These are phyloP conservation scores for Rhynchospora tenuis DNA, from an alignment of 176 grass and related monocot genomes.

Conservation along the genomic window DNA sequence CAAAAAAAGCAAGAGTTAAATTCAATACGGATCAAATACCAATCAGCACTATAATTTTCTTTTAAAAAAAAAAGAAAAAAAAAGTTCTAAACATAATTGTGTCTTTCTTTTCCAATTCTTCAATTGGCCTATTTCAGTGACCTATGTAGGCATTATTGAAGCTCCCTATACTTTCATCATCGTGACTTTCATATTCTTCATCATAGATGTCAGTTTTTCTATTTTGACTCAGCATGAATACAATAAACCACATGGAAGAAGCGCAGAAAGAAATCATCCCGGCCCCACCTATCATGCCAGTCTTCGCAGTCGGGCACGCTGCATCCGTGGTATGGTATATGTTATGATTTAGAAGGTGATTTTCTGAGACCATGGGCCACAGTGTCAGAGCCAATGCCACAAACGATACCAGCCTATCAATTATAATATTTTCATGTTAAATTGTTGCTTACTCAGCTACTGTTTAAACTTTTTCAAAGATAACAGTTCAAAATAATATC, in stretches of 20 bases:
- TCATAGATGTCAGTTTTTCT: constrained; percentile 62
- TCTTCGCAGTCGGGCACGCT: constrained; percentile 75
- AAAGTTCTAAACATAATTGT: not conserved
- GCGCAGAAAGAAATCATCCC: constrained; percentile 59
- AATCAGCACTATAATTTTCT: not conserved
- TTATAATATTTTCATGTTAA: not conserved
- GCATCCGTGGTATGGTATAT: constrained; percentile 46
- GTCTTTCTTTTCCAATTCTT: not conserved
- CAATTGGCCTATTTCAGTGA: not conserved
- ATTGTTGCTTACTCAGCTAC: not conserved
- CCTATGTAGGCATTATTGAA: not conserved
- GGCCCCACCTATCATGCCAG: constrained; percentile 69
- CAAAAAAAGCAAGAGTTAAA: not conserved
- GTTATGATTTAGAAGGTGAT: constrained; percentile 35
- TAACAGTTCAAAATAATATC: not conserved
- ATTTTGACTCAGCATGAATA: constrained; percentile 65
- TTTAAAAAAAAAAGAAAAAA: too few relatives aligned
- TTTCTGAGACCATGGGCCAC: constrained; percentile 57
- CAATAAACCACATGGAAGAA: constrained; percentile 63
- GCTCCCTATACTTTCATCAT: not conserved
- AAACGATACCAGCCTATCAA: constrained; percentile 47
- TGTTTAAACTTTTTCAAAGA: not conserved
- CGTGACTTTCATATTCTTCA: constrained; percentile 40
- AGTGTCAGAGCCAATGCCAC: constrained; percentile 50
- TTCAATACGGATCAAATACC: not conserved